Evolutionary conservation across 1,139 yeast genomes (phyloP).

Genomic region (Candida frijolesensis): DNA sequence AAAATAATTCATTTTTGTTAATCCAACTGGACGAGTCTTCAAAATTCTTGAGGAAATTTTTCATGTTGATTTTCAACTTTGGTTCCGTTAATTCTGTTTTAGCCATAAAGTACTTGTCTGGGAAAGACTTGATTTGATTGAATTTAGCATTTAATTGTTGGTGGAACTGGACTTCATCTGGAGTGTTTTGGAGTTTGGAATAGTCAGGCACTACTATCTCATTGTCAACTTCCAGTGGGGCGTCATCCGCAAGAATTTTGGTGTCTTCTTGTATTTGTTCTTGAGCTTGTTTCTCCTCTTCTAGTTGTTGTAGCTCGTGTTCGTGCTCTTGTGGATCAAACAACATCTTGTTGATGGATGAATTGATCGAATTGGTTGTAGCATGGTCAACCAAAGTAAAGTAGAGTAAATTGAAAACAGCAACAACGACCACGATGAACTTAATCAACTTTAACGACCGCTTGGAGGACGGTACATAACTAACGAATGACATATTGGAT

Average conservation of each 20-base stretch:
- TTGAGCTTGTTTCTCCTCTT: background rate
- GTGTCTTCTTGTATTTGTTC: background rate
- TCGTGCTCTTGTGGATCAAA: background rate
- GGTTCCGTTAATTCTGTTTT: constrained; percentile 30
- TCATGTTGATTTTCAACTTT: constrained; percentile 23
- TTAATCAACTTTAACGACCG: background rate
- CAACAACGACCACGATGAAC: background rate
- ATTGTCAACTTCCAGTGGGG: background rate
- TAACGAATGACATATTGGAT: background rate
- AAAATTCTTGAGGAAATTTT: constrained; percentile 18
- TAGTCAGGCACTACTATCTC: background rate
- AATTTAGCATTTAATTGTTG: constrained; percentile 8
- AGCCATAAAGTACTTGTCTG: constrained; percentile 30
- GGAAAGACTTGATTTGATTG: constrained; percentile 16
- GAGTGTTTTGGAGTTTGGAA: constrained; percentile 20
- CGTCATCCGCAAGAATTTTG: too few relatives aligned
- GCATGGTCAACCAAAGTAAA: background rate
- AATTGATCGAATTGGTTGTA: background rate
- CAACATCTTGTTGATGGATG: background rate
- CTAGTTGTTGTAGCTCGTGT: background rate
- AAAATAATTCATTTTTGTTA: constrained; percentile 18
- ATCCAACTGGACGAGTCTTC: constrained; percentile 17
- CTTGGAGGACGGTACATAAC: background rate
- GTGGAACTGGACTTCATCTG: constrained; percentile 15
- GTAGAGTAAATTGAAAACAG: background rate